Percentiles rank a stretch among this genome's conserved stretches.
Evolutionary conservation across 371 early-diverging fungal species (phyloP).

Genomic region (Apophysomyces ossiformis): DNA sequence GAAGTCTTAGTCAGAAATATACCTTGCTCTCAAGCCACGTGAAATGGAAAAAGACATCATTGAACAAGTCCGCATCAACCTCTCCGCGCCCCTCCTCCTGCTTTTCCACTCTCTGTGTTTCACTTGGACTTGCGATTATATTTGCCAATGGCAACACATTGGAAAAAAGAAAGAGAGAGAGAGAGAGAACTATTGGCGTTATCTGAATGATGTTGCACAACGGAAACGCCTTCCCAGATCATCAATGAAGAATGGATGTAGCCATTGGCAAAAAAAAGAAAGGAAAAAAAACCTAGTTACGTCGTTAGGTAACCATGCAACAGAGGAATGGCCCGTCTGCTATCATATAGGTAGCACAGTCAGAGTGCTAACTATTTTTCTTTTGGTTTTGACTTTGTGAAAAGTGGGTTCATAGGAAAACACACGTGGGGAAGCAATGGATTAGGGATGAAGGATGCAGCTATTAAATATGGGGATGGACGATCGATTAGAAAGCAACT

Average conservation of each 20-base stretch:
- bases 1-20: neutral
- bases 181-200: no score
- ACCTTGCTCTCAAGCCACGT: slow-evolving; percentile 8
- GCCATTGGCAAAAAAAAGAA: neutral
- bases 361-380: neutral
- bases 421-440: slow-evolving; percentile 10
- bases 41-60: neutral
- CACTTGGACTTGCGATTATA: neutral
- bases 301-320: neutral
- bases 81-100: neutral
- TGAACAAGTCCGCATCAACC: no score
- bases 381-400: neutral
- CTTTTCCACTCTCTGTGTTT: neutral
- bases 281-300: neutral
- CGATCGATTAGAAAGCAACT: neutral
- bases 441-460: slow-evolving; percentile 3
- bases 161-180: no score
- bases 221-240: neutral
- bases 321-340: neutral
- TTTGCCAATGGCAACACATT: no score
- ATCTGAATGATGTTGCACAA: neutral
- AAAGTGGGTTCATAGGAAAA: slow-evolving; percentile 6
- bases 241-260: neutral
- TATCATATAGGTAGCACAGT: slow-evolving; percentile 1
- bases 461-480: slow-evolving; percentile 2